phyloP scores from a whole-genome alignment of 192 early-diverging fungal species.

The Umbelopsis vinacea region DNA sequence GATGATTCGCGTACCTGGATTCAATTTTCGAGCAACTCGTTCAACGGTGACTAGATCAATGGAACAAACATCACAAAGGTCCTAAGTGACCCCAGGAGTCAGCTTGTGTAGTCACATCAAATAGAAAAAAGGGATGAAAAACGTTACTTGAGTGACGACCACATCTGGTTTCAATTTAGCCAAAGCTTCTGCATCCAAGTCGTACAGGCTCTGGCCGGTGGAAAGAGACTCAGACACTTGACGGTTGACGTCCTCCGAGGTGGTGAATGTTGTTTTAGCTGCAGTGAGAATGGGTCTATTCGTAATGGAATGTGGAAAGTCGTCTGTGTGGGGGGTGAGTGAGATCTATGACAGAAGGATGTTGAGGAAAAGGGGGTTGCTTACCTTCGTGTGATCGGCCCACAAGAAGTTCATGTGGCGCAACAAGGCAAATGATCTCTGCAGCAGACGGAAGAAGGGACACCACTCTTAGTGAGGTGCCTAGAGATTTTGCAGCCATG shows the following conservation, averaged over 20 bases:
- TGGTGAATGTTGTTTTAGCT: constrained; percentile 51
- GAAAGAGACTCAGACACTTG: constrained; percentile 55
- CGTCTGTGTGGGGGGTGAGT: constrained; percentile 23
- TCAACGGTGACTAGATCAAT: constrained; percentile 56
- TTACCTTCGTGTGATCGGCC: constrained; percentile 43
- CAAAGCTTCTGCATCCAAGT: constrained; percentile 46
- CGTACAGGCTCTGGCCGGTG: constrained; percentile 49
- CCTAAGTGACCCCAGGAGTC: constrained; percentile 28
- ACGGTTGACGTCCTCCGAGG: constrained; percentile 52
- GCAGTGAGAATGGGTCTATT: constrained; percentile 50
- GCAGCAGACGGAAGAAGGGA: constrained; percentile 59
- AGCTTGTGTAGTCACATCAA: background rate
- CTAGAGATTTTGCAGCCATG: constrained; percentile 7
- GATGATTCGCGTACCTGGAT: too few species aligned
- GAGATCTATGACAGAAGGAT: constrained; percentile 20
- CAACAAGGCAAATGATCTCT: constrained; percentile 47
- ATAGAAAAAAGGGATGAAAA: background rate
- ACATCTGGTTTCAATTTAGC: constrained; percentile 49
- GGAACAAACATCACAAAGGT: constrained; percentile 57
- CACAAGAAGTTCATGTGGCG: constrained; percentile 20
- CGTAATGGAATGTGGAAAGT: constrained; percentile 49
- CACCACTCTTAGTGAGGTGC: constrained; percentile 38
- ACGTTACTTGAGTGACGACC: constrained; percentile 52
- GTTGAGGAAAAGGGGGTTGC: background rate
- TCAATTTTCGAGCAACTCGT: constrained; percentile 49